Percentiles rank a stretch among this genome's conserved stretches.
Evolutionary conservation across 768 basidiomycete species (phyloP).

Genomic region (Pholiota microspora): DNA sequence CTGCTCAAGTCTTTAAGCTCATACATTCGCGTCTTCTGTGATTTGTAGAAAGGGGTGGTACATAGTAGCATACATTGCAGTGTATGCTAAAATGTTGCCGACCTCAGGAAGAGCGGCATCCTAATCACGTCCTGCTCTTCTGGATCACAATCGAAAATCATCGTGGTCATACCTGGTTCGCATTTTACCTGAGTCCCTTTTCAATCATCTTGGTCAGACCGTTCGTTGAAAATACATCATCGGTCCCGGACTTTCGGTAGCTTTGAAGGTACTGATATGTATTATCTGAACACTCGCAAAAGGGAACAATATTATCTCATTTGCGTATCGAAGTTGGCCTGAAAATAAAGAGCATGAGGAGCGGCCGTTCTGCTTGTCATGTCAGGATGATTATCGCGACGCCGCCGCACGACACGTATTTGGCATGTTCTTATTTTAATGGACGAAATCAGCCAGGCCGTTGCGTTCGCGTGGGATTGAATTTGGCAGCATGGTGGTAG

Average conservation of each 20-base stretch:
- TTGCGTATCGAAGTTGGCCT: neutral
- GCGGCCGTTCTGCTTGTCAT: neutral
- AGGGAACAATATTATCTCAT: too few species aligned
- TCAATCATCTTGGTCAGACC: too few species aligned
- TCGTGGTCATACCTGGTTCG: neutral
- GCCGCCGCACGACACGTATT: neutral
- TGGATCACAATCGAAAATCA: neutral
- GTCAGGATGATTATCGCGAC: neutral
- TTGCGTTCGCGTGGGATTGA: slow-evolving; percentile 11
- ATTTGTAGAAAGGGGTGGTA: neutral
- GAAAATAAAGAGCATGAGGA: slow-evolving; percentile 1
- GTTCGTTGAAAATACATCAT: too few species aligned
- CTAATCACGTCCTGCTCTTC: neutral
- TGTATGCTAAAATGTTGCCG: neutral
- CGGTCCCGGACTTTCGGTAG: slow-evolving; percentile 2
- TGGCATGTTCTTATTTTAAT: neutral
- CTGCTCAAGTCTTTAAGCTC: neutral
- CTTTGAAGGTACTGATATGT: neutral
- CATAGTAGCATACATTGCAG: neutral
- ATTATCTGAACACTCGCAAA: too few species aligned
- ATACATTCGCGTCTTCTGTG: neutral
- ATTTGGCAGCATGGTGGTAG: slow-evolving; percentile 2
- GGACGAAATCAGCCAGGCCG: slow-evolving; percentile 1
- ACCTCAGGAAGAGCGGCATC: neutral
- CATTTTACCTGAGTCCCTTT: neutral